Percentiles rank a stretch among this genome's conserved stretches.
Conservation (phyloP, 1,284 basidiomycete species). For the Puccinia coronata region DNA sequence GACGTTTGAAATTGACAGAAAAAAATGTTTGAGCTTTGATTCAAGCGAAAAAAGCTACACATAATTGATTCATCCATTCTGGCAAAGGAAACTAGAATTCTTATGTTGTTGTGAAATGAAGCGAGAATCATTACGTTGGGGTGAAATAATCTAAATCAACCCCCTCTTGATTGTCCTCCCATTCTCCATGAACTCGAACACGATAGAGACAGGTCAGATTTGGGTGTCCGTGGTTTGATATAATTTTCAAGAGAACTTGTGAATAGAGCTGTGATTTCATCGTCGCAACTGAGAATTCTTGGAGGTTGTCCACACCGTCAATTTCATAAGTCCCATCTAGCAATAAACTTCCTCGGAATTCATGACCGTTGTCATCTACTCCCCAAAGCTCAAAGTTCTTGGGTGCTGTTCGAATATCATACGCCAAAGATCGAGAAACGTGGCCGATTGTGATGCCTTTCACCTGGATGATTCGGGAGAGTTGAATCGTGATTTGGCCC, state of each 20-base stretch:
- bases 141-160: background rate
- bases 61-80: too few species aligned
- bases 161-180: background rate
- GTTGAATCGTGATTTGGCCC: slow-evolving; percentile 15
- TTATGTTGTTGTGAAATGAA: too few species aligned
- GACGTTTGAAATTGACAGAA: too few species aligned
- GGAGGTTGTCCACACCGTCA: background rate
- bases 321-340: background rate
- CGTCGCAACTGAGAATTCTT: background rate
- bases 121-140: background rate
- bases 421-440: background rate
- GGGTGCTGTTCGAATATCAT: slow-evolving; percentile 25
- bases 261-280: background rate
- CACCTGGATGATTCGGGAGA: background rate
- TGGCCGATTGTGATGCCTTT: background rate
- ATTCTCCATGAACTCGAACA: background rate
- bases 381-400: slow-evolving; percentile 30
- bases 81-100: too few species aligned
- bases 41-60: too few species aligned
- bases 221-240: slow-evolving; percentile 13
- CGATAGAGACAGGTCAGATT: slow-evolving; percentile 10
- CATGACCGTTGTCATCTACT: background rate
- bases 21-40: too few species aligned
- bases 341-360: background rate
- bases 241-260: slow-evolving; percentile 17